Evolutionary conservation across 2,329 filamentous ascomycete species (phyloP).

Genomic region (Myrmaecium sp.): DNA sequence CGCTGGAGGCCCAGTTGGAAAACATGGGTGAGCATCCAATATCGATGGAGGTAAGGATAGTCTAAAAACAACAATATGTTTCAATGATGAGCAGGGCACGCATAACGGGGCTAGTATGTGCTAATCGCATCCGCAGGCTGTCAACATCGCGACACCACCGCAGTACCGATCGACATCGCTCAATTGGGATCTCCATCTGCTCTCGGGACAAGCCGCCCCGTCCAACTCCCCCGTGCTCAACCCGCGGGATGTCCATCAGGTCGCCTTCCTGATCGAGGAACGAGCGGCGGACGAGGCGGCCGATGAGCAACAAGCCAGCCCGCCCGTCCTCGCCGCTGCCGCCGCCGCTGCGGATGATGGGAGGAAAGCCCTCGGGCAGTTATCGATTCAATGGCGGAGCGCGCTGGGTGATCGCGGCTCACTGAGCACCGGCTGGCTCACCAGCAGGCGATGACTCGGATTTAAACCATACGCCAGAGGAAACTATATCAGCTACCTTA

Average conservation of each 20-base stretch:
- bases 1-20: conserved; percentile 86
- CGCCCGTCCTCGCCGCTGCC: too few species aligned
- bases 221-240: conserved; percentile 32
- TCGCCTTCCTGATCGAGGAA: conserved; percentile 45
- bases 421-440: conserved; percentile 69
- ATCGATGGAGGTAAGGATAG: conserved; percentile 45
- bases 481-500: not conserved
- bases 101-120: not conserved
- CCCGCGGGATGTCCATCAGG: conserved; percentile 46
- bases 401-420: conserved; percentile 81
- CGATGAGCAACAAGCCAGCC: conserved; percentile 19
- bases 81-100: not conserved
- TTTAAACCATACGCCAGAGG: conserved; percentile 1
- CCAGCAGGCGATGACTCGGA: conserved; percentile 19
- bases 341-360: conserved; percentile 13
- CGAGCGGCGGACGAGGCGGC: conserved; percentile 28
- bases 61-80: conserved; percentile 1
- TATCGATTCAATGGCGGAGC: conserved; percentile 77
- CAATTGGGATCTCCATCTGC: conserved; percentile 35
- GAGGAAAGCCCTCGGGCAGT: conserved; percentile 54
- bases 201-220: conserved; percentile 11
- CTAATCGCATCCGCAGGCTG: conserved; percentile 17
- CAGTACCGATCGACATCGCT: conserved; percentile 37
- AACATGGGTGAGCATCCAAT: conserved; percentile 79
- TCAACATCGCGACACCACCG: conserved; percentile 31